Evolutionary conservation across 106 monocot genomes (phyloP).

Genomic region (Dendrobium catenatum): DNA sequence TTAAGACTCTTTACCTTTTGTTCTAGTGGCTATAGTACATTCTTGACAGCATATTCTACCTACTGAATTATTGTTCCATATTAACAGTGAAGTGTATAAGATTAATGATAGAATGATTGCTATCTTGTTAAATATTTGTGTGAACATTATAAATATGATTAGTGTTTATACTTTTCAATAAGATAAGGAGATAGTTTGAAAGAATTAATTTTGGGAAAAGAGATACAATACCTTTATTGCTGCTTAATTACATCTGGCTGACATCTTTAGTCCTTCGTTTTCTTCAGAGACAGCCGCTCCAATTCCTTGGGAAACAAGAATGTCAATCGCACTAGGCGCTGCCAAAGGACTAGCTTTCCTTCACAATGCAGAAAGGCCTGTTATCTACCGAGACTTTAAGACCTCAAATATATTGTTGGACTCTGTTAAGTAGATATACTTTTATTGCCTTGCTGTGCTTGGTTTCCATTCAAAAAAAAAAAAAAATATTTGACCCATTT

Average conservation of each 20-base stretch:
- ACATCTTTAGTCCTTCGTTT: not conserved
- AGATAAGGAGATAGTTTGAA: no score
- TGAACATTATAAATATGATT: no score
- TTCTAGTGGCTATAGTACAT: not conserved
- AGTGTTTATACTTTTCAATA: no score
- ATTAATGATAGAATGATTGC: no score
- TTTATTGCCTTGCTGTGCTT: not conserved
- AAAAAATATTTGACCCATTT: not conserved
- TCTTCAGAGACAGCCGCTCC: conserved; percentile 53
- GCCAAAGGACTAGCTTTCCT: conserved; percentile 78
- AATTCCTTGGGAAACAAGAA: conserved; percentile 61
- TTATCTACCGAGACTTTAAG: conserved; percentile 86
- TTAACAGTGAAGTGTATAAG: not conserved
- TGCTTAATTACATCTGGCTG: not conserved
- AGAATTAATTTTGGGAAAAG: no score
- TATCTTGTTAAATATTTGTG: no score
- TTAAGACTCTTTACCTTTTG: not conserved
- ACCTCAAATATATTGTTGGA: conserved; percentile 84
- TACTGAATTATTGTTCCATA: not conserved
- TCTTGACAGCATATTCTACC: not conserved
- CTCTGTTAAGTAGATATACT: conserved; percentile 36
- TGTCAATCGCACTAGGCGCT: conserved; percentile 75
- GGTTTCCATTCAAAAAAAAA: not conserved
- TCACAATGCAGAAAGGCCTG: conserved; percentile 66
- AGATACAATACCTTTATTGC: not conserved